Conservation (phyloP, 1,284 basidiomycete species). For the Ceratorhiza oryzae-sativae region DNA sequence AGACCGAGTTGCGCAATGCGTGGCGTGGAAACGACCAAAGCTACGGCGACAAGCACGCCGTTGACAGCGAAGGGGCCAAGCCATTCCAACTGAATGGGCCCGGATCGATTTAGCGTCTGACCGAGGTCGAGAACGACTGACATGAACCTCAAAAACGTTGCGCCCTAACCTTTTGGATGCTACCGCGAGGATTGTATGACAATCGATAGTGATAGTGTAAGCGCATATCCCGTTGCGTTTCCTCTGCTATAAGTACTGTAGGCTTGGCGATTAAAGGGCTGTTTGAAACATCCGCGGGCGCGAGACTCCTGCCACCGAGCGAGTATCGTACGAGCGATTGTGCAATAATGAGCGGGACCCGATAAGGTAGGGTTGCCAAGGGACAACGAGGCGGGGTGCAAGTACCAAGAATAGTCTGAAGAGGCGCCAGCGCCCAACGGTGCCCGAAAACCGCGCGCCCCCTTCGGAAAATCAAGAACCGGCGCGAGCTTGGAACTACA, state of each 20-base stretch:
- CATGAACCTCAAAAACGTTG: neutral
- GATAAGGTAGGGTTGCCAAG: neutral
- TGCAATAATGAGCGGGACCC: neutral
- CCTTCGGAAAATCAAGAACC: neutral
- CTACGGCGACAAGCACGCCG: neutral
- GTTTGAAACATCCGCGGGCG: neutral
- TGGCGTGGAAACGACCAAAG: neutral
- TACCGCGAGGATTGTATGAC: neutral
- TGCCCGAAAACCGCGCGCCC: neutral
- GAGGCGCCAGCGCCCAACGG: neutral
- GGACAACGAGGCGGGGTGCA: neutral
- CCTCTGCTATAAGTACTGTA: neutral
- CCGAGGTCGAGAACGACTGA: neutral
- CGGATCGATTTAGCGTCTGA: neutral
- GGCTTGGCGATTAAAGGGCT: constrained; percentile 14
- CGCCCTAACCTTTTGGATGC: neutral
- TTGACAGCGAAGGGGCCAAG: neutral
- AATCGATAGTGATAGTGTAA: neutral
- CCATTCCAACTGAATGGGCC: neutral
- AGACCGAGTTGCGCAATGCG: neutral
- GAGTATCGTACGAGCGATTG: neutral
- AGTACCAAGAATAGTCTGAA: neutral
- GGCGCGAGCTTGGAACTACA: neutral
- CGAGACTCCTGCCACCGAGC: constrained; percentile 6
- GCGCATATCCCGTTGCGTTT: neutral